These are phyloP conservation scores for Usnea hakonensis DNA, from an alignment of 495 filamentous ascomycete species.

Conservation along the genomic window DNA sequence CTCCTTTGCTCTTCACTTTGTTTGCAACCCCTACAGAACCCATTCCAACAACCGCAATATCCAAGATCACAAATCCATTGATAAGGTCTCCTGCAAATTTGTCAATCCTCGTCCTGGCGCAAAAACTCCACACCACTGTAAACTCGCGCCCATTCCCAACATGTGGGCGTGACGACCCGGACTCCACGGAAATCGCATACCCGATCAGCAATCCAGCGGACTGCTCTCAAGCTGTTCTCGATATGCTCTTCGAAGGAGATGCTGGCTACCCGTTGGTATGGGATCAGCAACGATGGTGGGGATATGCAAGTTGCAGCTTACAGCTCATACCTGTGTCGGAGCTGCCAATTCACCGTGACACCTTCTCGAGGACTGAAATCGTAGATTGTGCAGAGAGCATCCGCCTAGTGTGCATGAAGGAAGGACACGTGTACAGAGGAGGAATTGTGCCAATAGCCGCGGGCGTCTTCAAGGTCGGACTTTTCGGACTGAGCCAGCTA, in stretches of 20 bases:
- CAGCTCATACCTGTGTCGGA: neutral
- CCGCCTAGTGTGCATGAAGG: neutral
- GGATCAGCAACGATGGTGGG: neutral
- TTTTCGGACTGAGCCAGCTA: neutral
- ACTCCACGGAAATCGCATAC: neutral
- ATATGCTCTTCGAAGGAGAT: neutral
- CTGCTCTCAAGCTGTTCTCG: neutral
- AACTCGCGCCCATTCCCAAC: neutral
- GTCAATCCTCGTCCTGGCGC: too few relatives aligned
- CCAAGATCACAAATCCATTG: neutral
- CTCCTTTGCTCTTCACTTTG: neutral
- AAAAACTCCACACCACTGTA: neutral
- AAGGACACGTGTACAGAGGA: neutral
- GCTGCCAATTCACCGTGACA: neutral
- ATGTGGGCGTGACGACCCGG: neutral
- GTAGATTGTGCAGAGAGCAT: neutral
- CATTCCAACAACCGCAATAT: neutral
- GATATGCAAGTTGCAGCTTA: neutral
- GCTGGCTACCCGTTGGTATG: neutral
- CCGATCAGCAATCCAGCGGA: neutral
- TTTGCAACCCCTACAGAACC: neutral
- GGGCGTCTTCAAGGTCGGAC: neutral
- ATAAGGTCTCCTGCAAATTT: neutral
- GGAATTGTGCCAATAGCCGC: neutral
- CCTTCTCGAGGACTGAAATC: neutral